Percentiles rank a stretch among this genome's conserved stretches.
Evolutionary conservation across 768 basidiomycete genomes (phyloP).

Genomic region (Hericium alpestre): DNA sequence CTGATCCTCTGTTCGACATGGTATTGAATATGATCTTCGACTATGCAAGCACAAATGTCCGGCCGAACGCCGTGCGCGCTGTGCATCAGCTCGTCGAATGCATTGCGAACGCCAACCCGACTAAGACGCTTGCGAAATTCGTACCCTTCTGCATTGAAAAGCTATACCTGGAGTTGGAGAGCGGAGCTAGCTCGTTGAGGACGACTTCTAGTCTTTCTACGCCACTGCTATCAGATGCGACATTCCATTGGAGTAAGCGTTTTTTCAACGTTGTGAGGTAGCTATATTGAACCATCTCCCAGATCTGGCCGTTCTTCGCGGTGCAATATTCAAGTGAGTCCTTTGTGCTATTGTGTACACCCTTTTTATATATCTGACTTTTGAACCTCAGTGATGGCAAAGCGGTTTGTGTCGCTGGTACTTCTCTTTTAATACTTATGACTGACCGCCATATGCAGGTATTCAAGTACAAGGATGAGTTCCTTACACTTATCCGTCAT

Average conservation of each 20-base stretch:
- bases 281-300: conserved; percentile 7
- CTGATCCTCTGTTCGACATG: conserved; percentile 65
- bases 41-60: conserved; percentile 71
- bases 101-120: conserved; percentile 70
- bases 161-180: conserved; percentile 69
- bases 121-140: conserved; percentile 70
- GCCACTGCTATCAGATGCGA: conserved; percentile 70
- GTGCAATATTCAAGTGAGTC: conserved; percentile 70
- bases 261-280: not conserved
- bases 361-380: not conserved
- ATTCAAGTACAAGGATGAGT: conserved; percentile 49
- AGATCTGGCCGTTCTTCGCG: conserved; percentile 70
- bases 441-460: conserved; percentile 32
- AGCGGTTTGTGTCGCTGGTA: conserved; percentile 32
- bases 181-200: conserved; percentile 67
- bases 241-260: conserved; percentile 74
- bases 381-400: conserved; percentile 34
- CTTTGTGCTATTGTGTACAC: not conserved
- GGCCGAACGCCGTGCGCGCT: conserved; percentile 77
- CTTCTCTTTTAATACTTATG: not conserved
- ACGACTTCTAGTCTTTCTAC: conserved; percentile 56
- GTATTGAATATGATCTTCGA: conserved; percentile 77
- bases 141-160: conserved; percentile 60
- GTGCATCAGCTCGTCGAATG: conserved; percentile 82
- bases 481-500: conserved; percentile 49